These are phyloP conservation scores for Mucor piriformis DNA, from an alignment of 371 early-diverging fungal species.

Conservation along the genomic window DNA sequence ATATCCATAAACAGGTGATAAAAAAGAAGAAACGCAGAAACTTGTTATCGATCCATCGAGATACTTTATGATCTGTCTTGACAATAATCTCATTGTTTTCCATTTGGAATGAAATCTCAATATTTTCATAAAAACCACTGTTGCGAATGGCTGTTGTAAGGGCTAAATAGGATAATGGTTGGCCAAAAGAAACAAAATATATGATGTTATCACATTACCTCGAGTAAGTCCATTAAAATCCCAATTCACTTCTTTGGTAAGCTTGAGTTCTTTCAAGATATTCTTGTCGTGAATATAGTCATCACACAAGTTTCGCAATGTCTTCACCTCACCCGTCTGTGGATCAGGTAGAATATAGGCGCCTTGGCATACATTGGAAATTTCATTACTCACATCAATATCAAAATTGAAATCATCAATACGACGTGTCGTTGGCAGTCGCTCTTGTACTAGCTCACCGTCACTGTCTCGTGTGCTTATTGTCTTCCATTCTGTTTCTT, in stretches of 20 bases:
- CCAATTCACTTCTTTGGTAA: slow-evolving; percentile 48
- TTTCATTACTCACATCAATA: slow-evolving; percentile 33
- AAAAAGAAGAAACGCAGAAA: slow-evolving; percentile 32
- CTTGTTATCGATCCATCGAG: slow-evolving; percentile 32
- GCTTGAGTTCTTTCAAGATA: slow-evolving; percentile 41
- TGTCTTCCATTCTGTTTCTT: slow-evolving; percentile 42
- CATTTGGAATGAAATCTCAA: slow-evolving; percentile 37
- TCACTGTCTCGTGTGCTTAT: slow-evolving; percentile 32
- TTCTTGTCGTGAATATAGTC: slow-evolving; percentile 40
- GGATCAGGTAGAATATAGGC: slow-evolving; percentile 36
- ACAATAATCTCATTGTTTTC: slow-evolving; percentile 42
- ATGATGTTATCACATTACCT: background rate
- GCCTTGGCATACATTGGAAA: slow-evolving; percentile 32
- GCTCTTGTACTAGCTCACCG: slow-evolving; percentile 35
- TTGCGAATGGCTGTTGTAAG: slow-evolving; percentile 44
- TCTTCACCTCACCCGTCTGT: slow-evolving; percentile 32
- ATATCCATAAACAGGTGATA: slow-evolving; percentile 45
- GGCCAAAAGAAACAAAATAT: background rate
- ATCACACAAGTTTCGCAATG: slow-evolving; percentile 43
- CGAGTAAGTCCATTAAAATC: slow-evolving; percentile 38
- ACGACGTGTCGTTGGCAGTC: slow-evolving; percentile 24
- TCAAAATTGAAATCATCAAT: slow-evolving; percentile 43
- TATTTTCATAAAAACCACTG: slow-evolving; percentile 35
- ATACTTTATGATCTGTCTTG: slow-evolving; percentile 29
- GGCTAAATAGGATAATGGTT: slow-evolving; percentile 15